Conservation (phyloP, 208 protist species). For the Kentomonas sorsogonicus region DNA sequence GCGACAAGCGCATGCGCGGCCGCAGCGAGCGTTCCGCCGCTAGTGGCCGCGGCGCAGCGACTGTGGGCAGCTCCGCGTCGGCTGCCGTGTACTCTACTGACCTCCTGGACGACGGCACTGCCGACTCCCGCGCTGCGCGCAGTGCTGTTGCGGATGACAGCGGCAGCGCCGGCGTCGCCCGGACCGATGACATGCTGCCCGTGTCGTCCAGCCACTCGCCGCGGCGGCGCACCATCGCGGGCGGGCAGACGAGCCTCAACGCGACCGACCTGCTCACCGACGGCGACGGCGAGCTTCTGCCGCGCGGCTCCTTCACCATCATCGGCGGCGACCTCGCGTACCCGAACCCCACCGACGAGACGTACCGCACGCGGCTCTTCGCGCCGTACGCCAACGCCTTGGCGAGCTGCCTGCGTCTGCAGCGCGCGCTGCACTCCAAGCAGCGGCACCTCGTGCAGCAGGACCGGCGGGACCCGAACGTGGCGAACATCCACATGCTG, state of each 20-base stretch:
- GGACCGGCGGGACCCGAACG: slow-evolving; percentile 37
- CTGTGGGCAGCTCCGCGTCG: too few relatives aligned
- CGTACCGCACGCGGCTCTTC: slow-evolving; percentile 66
- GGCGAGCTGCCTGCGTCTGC: slow-evolving; percentile 32
- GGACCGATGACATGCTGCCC: too few relatives aligned
- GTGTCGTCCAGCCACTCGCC: not conserved
- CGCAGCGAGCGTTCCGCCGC: too few relatives aligned
- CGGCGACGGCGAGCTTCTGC: slow-evolving; percentile 25
- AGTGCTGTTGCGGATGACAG: too few relatives aligned
- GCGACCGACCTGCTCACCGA: too few relatives aligned
- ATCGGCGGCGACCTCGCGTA: slow-evolving; percentile 83
- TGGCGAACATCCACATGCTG: slow-evolving; percentile 51
- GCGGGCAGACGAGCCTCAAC: too few relatives aligned
- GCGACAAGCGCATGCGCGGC: too few relatives aligned
- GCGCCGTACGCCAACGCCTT: slow-evolving; percentile 67
- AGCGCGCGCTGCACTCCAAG: slow-evolving; percentile 32
- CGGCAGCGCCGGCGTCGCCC: too few relatives aligned
- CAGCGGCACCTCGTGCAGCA: slow-evolving; percentile 40
- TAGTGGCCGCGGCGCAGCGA: too few relatives aligned
- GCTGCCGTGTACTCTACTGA: too few relatives aligned
- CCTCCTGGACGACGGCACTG: too few relatives aligned
- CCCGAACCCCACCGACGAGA: slow-evolving; percentile 66
- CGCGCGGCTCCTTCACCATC: slow-evolving; percentile 70
- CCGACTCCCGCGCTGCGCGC: not conserved
- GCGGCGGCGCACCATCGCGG: not conserved